Evolutionary conservation across 2,329 filamentous ascomycete species (phyloP).

Genomic region (Pseudocercospora macadamiae): DNA sequence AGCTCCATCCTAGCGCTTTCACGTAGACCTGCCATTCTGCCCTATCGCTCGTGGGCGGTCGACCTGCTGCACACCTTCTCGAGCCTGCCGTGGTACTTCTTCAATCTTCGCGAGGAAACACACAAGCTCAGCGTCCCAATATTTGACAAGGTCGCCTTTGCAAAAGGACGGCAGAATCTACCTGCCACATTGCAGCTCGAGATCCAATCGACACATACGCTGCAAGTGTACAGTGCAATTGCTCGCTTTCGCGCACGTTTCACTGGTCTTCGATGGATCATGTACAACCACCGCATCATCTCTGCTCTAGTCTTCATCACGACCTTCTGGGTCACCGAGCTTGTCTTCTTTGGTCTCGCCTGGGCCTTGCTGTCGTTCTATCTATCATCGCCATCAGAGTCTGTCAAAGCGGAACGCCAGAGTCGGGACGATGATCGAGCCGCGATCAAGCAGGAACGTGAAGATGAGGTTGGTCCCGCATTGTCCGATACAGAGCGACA

Average conservation of each 20-base stretch:
- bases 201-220: slow-evolving; percentile 65
- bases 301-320: slow-evolving; percentile 70
- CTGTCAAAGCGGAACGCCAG: slow-evolving; percentile 23
- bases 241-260: slow-evolving; percentile 76
- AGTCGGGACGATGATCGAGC: slow-evolving; percentile 15
- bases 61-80: slow-evolving; percentile 63
- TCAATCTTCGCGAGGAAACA: slow-evolving; percentile 67
- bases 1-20: slow-evolving; percentile 50
- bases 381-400: slow-evolving; percentile 31
- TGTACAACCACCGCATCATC: slow-evolving; percentile 79
- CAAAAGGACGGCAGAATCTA: slow-evolving; percentile 54
- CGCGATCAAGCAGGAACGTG: slow-evolving; percentile 27
- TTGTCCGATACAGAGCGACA: slow-evolving; percentile 53
- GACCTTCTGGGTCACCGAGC: slow-evolving; percentile 76
- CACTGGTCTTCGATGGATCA: slow-evolving; percentile 73
- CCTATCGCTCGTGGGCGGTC: slow-evolving; percentile 74
- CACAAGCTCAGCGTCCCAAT: slow-evolving; percentile 68
- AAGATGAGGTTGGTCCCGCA: slow-evolving; percentile 24
- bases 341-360: slow-evolving; percentile 65
- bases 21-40: slow-evolving; percentile 75
- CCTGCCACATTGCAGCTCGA: slow-evolving; percentile 64
- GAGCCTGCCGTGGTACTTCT: slow-evolving; percentile 69
- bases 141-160: slow-evolving; percentile 73
- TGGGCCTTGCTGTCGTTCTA: slow-evolving; percentile 62
- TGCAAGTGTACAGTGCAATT: slow-evolving; percentile 75